Evolutionary conservation across 2,329 filamentous ascomycete genomes (phyloP).

Genomic region (Pyricularia pennisetigena): DNA sequence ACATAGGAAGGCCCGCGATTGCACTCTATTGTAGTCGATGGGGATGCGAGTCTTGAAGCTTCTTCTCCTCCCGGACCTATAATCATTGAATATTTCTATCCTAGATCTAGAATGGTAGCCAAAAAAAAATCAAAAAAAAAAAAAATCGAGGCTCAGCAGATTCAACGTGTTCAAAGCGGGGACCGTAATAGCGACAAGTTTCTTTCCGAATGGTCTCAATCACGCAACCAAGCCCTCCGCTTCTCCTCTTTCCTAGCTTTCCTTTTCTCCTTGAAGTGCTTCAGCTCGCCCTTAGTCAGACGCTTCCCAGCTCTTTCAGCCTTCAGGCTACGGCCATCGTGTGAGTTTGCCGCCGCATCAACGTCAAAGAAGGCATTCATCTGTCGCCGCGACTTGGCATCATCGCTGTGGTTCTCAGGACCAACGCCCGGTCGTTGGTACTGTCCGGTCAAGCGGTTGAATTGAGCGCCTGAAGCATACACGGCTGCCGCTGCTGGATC

Average conservation of each 20-base stretch:
- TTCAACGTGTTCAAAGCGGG: neutral
- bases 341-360: slow-evolving; percentile 81
- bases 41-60: neutral
- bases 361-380: slow-evolving; percentile 96
- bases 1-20: too few relatives aligned
- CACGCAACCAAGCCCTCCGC: slow-evolving; percentile 78
- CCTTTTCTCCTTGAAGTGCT: slow-evolving; percentile 85
- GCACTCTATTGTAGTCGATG: neutral
- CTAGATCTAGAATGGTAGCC: neutral
- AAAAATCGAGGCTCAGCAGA: slow-evolving; percentile 4
- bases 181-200: slow-evolving; percentile 8
- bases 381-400: slow-evolving; percentile 78
- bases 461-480: slow-evolving; percentile 29
- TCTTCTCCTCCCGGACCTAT: neutral
- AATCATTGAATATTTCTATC: neutral
- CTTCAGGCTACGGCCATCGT: slow-evolving; percentile 84
- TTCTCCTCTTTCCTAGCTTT: slow-evolving; percentile 90
- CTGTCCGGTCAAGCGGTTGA: slow-evolving; percentile 83
- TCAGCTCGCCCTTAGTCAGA: slow-evolving; percentile 74
- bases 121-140: too few relatives aligned
- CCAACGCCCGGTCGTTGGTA: slow-evolving; percentile 62
- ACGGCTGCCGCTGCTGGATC: slow-evolving; percentile 24
- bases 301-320: slow-evolving; percentile 83
- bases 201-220: slow-evolving; percentile 44
- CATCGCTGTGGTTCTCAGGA: slow-evolving; percentile 72